Percentiles rank a stretch among this genome's conserved stretches.
Conservation (phyloP, 2,329 filamentous ascomycete species). For the Beauveria asiatica region DNA sequence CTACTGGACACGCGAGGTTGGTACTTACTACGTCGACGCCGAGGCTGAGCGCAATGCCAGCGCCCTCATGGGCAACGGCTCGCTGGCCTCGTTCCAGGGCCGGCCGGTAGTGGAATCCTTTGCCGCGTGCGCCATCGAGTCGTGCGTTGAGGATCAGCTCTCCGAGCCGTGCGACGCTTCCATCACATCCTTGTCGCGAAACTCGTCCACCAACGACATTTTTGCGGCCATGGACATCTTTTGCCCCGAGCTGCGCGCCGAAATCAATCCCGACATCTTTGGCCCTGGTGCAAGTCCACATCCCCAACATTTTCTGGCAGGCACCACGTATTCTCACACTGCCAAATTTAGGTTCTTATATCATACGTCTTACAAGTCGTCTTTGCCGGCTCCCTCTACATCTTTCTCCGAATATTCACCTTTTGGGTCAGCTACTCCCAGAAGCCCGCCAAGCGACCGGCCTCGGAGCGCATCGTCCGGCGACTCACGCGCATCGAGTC, state of each 20-base stretch:
- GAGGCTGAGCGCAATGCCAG: slow-evolving; percentile 30
- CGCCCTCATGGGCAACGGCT: slow-evolving; percentile 25
- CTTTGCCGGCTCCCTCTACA: slow-evolving; percentile 26
- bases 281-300: slow-evolving; percentile 26
- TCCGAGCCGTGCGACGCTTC: slow-evolving; percentile 22
- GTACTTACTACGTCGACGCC: slow-evolving; percentile 21
- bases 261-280: slow-evolving; percentile 32
- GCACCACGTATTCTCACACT: background rate
- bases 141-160: slow-evolving; percentile 27
- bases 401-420: slow-evolving; percentile 27
- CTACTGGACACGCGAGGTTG: slow-evolving; percentile 24
- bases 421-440: slow-evolving; percentile 27
- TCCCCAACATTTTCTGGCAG: background rate
- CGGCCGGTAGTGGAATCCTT: slow-evolving; percentile 24
- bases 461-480: slow-evolving; percentile 18
- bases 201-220: slow-evolving; percentile 22
- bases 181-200: slow-evolving; percentile 19
- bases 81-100: slow-evolving; percentile 24
- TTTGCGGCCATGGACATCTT: slow-evolving; percentile 28
- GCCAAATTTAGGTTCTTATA: slow-evolving; percentile 24
- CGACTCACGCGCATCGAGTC: slow-evolving; percentile 27
- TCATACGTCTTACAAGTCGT: slow-evolving; percentile 31
- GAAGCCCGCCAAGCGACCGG: slow-evolving; percentile 15
- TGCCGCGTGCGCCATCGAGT: slow-evolving; percentile 26
- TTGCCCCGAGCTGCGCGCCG: slow-evolving; percentile 27